Evolutionary conservation across 139 green algal species (phyloP).

Genomic region (Closterium sp.): DNA sequence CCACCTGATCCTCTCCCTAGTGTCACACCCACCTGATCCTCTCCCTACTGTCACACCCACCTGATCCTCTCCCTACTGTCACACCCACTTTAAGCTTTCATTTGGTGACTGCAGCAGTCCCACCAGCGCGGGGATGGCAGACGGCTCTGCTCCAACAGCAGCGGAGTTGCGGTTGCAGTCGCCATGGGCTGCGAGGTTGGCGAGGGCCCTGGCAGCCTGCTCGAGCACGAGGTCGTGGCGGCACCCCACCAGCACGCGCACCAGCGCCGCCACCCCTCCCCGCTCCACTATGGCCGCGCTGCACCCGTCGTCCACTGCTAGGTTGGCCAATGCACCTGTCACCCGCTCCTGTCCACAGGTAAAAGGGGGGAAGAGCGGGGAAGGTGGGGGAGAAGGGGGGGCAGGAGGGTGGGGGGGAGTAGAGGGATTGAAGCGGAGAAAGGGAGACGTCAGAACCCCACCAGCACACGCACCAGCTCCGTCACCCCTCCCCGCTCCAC

Average conservation of each 20-base stretch:
- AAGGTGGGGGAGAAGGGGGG: too few species aligned
- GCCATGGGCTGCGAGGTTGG: conserved; percentile 37
- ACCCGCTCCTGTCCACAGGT: conserved; percentile 22
- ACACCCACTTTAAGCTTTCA: conserved; percentile 7
- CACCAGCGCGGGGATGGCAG: conserved; percentile 4
- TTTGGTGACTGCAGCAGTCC: conserved; percentile 8
- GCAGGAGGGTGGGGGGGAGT: too few species aligned
- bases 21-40: too few species aligned
- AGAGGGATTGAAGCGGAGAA: too few species aligned
- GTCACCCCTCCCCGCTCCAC: not conserved
- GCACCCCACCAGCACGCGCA: too few species aligned
- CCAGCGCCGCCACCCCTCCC: conserved; percentile 11
- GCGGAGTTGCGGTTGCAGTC: conserved; percentile 39
- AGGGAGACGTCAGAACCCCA: too few species aligned
- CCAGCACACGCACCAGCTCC: too few species aligned
- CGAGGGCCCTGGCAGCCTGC: not conserved
- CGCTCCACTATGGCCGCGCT: conserved; percentile 4
- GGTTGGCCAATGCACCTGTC: conserved; percentile 38
- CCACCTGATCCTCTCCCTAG: too few species aligned
- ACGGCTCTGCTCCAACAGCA: conserved; percentile 1
- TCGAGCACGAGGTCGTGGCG: not conserved
- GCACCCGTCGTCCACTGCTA: conserved; percentile 30
- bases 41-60: too few species aligned
- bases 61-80: not conserved
- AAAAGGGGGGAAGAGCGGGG: not conserved